Evolutionary conservation across 352 stramenopile species (phyloP).

Genomic region (Bremia lactucae): DNA sequence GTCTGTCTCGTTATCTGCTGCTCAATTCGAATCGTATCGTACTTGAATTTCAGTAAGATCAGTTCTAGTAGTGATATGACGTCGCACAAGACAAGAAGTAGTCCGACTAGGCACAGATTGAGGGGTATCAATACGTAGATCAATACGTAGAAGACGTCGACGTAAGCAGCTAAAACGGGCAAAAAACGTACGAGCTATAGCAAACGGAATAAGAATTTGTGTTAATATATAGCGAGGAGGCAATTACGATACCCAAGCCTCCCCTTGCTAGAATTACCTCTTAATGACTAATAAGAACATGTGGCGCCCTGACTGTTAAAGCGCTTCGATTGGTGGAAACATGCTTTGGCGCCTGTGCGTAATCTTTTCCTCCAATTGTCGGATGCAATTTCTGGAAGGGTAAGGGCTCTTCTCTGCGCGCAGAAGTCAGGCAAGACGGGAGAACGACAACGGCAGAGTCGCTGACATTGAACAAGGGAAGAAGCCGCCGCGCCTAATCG

Average conservation of each 20-base stretch:
- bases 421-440: constrained; percentile 22
- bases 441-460: constrained; percentile 18
- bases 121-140: too few species aligned
- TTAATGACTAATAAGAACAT: too few species aligned
- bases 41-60: constrained; percentile 19
- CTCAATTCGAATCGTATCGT: constrained; percentile 1
- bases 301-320: not conserved
- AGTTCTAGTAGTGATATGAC: constrained; percentile 40
- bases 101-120: constrained; percentile 15
- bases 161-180: not conserved
- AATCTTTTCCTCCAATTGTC: constrained; percentile 15
- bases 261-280: constrained; percentile 2
- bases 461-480: constrained; percentile 8
- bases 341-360: not conserved
- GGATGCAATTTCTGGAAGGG: constrained; percentile 2
- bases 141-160: too few species aligned
- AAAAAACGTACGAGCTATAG: constrained; percentile 17
- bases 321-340: constrained; percentile 22
- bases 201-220: constrained; percentile 14
- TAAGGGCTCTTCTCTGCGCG: constrained; percentile 6
- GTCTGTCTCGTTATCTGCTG: constrained; percentile 9
- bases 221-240: constrained; percentile 16
- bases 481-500: constrained; percentile 7
- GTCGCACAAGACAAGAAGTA: constrained; percentile 42
- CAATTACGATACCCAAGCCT: constrained; percentile 6